A percentile compares a stretch with the other conserved stretches of the same genome.
Evolutionary conservation across 148 eudicot genomes (phyloP).

Genomic region (Rhododendron mucronatum): DNA sequence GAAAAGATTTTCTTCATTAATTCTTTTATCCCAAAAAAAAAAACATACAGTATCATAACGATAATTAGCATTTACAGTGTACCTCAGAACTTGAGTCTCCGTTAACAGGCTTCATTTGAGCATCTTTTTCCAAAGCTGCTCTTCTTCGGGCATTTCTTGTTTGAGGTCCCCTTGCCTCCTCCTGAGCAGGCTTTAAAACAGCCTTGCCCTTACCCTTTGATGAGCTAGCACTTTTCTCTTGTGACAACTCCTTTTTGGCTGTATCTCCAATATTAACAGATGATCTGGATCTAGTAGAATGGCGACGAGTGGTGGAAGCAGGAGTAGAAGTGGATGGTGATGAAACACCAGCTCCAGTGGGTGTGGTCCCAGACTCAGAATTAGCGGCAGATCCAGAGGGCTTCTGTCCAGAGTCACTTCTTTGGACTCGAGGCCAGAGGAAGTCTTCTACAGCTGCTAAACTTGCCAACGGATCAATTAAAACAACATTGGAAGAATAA

Average conservation of each 20-base stretch:
- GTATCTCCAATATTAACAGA: slow-evolving; percentile 61
- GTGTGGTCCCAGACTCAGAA: slow-evolving; percentile 59
- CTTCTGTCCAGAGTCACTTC: slow-evolving; percentile 80
- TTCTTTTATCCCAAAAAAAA: background rate
- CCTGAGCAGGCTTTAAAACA: slow-evolving; percentile 60
- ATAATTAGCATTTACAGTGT: slow-evolving; percentile 11
- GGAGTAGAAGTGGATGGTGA: slow-evolving; percentile 68
- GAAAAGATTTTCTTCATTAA: background rate
- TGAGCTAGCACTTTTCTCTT: slow-evolving; percentile 57
- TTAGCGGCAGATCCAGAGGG: slow-evolving; percentile 54
- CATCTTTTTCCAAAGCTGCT: slow-evolving; percentile 77
- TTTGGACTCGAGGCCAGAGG: slow-evolving; percentile 92
- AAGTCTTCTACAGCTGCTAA: slow-evolving; percentile 93
- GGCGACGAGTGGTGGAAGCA: slow-evolving; percentile 55
- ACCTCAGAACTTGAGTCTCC: slow-evolving; percentile 92
- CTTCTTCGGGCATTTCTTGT: slow-evolving; percentile 85
- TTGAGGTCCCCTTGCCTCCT: slow-evolving; percentile 74
- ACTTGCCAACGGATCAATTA: slow-evolving; percentile 97
- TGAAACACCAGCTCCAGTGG: slow-evolving; percentile 57
- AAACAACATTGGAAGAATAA: slow-evolving; percentile 86
- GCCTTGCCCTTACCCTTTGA: slow-evolving; percentile 93
- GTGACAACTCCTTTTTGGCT: slow-evolving; percentile 44
- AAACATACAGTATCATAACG: no score
- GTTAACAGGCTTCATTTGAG: slow-evolving; percentile 56
- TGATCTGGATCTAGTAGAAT: slow-evolving; percentile 74